These are phyloP conservation scores for Phaeosphaeriaceae sp. DNA, from an alignment of 2,329 filamentous ascomycete genomes.

Conservation along the genomic window DNA sequence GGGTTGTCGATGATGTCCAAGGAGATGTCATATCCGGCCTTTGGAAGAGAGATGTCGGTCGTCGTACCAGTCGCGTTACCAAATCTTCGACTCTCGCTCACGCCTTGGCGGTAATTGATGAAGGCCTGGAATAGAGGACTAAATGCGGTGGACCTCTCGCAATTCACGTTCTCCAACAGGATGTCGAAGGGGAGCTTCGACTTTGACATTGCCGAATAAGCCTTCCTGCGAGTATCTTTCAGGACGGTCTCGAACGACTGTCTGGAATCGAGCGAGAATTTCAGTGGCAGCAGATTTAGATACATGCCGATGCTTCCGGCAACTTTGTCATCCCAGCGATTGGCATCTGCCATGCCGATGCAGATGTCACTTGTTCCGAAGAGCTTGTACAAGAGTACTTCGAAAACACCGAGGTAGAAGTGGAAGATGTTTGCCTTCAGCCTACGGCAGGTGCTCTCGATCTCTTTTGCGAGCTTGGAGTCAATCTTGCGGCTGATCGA, in stretches of 20 bases:
- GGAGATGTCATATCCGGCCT: slow-evolving; percentile 7
- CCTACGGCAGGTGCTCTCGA: not conserved
- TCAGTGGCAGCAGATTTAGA: slow-evolving; percentile 45
- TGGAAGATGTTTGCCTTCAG: not conserved
- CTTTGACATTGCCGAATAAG: slow-evolving; percentile 25
- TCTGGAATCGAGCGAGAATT: slow-evolving; percentile 19
- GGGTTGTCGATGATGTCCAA: too few species aligned
- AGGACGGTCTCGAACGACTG: slow-evolving; percentile 25
- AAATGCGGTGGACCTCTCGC: slow-evolving; percentile 27
- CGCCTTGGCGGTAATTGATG: slow-evolving; percentile 36
- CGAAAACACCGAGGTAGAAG: not conserved
- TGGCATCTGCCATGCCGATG: slow-evolving; percentile 53
- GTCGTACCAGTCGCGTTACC: too few species aligned
- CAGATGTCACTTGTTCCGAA: slow-evolving; percentile 29
- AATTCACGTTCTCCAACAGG: slow-evolving; percentile 38
- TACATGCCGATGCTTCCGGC: slow-evolving; percentile 26
- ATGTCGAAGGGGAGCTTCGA: slow-evolving; percentile 40
- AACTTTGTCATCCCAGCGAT: slow-evolving; percentile 34
- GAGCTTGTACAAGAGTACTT: not conserved
- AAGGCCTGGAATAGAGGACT: slow-evolving; percentile 48
- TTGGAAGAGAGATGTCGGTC: too few species aligned
- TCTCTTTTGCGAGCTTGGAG: not conserved
- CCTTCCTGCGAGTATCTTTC: slow-evolving; percentile 14
- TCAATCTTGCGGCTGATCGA: not conserved
- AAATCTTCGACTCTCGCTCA: too few species aligned